phyloP scores from a whole-genome alignment of 805 yeast genomes.

The Cyberlindnera mycetangii region DNA sequence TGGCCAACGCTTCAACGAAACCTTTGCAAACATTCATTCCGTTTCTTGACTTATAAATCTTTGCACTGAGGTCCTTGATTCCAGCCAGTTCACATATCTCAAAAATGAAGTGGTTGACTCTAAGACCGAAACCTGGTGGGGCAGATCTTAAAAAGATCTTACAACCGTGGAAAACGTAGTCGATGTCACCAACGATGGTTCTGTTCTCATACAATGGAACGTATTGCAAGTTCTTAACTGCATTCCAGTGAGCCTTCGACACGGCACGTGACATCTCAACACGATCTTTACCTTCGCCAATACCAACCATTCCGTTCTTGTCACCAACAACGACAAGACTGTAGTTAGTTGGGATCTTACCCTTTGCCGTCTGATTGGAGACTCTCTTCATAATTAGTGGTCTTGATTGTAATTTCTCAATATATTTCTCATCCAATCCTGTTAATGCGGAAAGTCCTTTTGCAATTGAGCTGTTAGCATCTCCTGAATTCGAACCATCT shows the following conservation, averaged over 20 bases:
- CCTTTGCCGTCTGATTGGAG: slow-evolving; percentile 88
- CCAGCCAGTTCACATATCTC: slow-evolving; percentile 94
- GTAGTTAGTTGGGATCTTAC: slow-evolving; percentile 80
- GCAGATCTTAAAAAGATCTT: slow-evolving; percentile 78
- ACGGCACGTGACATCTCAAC: slow-evolving; percentile 73
- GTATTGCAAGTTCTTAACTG: slow-evolving; percentile 76
- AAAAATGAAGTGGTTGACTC: slow-evolving; percentile 86
- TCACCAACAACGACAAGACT: slow-evolving; percentile 91
- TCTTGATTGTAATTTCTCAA: slow-evolving; percentile 57
- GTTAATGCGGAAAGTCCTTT: slow-evolving; percentile 58
- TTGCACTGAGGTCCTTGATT: slow-evolving; percentile 88
- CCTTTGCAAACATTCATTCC: slow-evolving; percentile 93
- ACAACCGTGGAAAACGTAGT: slow-evolving; percentile 84
- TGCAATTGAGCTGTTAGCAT: slow-evolving; percentile 34
- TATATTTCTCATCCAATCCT: slow-evolving; percentile 61
- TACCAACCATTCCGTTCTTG: slow-evolving; percentile 87
- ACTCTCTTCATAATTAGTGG: slow-evolving; percentile 76
- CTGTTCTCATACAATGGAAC: slow-evolving; percentile 89
- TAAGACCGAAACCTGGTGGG: slow-evolving; percentile 89
- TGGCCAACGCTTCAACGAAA: slow-evolving; percentile 76
- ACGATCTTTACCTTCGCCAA: slow-evolving; percentile 92
- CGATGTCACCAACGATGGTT: slow-evolving; percentile 83
- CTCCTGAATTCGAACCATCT: slow-evolving; percentile 23
- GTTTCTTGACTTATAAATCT: slow-evolving; percentile 89
- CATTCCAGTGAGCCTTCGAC: slow-evolving; percentile 87